Evolutionary conservation across 768 basidiomycete genomes (phyloP), one percentile per base, ranked within the genome.

Genomic region (Chalciporus chontae): DNA sequence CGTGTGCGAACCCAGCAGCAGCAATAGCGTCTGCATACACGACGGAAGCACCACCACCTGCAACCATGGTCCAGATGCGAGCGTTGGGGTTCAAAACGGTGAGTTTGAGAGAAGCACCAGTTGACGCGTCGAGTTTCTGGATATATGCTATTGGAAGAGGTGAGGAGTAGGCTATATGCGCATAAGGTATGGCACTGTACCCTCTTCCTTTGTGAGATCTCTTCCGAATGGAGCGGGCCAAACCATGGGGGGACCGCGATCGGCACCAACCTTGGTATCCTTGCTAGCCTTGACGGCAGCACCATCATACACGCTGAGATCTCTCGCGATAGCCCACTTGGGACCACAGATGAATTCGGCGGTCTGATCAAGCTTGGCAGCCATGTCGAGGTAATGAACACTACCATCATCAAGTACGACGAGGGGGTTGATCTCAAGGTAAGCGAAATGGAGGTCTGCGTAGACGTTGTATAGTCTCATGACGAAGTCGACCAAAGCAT

Each of bases 31-130:
- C 87, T 7, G 76, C 77, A 63, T 84, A 84, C 37, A 83, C 80
- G 54, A 84, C 81, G 7, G 78, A 81, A 18, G 82, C 81, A 76
- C 92, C 92, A 65, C 96, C 96, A 74, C 95, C 96, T 47, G 96
- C 95, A 48, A 99, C 96, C 95, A 98, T 98, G 59, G 96, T 98
- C 96, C 96, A 99, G 57, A 99, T 84, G 54, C 94, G 88, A 52
- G 95, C 96, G 66, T 90, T 87, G 47, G 89, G 71, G 71, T 98
- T 97, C 61, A 99, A 77, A 45, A 99, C 95, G 37, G 96, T 99
- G 40, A 99, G 81, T 70, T 99, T 99, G 67, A 99, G 85, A 8
- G 94, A 96, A 61, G 96, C 94, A 75, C 96, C 95, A 38, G 96
- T 99, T 18, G 91, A 94, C 18, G 79, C 92, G 56, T 98, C 96